phyloP scores from a whole-genome alignment of 495 filamentous ascomycete genomes.

The Tuber calosporum region DNA sequence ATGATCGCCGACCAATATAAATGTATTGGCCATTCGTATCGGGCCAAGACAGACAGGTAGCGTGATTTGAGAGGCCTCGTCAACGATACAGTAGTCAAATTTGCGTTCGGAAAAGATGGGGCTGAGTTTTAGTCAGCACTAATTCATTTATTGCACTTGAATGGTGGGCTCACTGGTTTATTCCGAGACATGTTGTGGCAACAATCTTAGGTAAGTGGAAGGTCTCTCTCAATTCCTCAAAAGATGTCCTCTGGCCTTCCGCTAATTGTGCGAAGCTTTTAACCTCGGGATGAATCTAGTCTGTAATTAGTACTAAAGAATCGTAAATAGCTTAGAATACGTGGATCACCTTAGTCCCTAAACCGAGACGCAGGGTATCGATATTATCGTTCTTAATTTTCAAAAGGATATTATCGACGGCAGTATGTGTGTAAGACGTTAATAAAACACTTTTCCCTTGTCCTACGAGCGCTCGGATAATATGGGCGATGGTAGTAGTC shows the following conservation, averaged over 20 bases:
- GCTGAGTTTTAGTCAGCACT: slow-evolving; percentile 22
- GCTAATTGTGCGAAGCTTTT: slow-evolving; percentile 73
- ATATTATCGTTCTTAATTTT: slow-evolving; percentile 77
- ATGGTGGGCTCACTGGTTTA: slow-evolving; percentile 55
- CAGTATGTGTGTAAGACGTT: slow-evolving; percentile 93
- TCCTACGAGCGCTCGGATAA: slow-evolving; percentile 80
- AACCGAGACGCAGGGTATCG: slow-evolving; percentile 74
- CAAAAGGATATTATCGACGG: slow-evolving; percentile 92
- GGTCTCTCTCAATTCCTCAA: slow-evolving; percentile 72
- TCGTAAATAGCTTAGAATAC: background rate
- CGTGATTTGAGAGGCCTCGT: slow-evolving; percentile 96
- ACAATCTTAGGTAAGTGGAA: slow-evolving; percentile 82
- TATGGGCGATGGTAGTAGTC: slow-evolving; percentile 94
- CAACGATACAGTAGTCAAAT: slow-evolving; percentile 97
- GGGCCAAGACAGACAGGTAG: slow-evolving; percentile 88
- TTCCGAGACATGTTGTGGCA: slow-evolving; percentile 86
- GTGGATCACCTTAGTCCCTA: slow-evolving; percentile 55
- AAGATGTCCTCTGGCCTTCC: slow-evolving; percentile 58
- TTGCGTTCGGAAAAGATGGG: slow-evolving; percentile 76
- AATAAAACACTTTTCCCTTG: slow-evolving; percentile 88
- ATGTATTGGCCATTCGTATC: slow-evolving; percentile 85
- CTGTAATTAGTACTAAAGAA: background rate
- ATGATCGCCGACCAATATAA: slow-evolving; percentile 93
- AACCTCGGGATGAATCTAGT: slow-evolving; percentile 67
- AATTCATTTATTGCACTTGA: background rate